Conservation (phyloP, 208 protist genomes). For the Leishmania major region DNA sequence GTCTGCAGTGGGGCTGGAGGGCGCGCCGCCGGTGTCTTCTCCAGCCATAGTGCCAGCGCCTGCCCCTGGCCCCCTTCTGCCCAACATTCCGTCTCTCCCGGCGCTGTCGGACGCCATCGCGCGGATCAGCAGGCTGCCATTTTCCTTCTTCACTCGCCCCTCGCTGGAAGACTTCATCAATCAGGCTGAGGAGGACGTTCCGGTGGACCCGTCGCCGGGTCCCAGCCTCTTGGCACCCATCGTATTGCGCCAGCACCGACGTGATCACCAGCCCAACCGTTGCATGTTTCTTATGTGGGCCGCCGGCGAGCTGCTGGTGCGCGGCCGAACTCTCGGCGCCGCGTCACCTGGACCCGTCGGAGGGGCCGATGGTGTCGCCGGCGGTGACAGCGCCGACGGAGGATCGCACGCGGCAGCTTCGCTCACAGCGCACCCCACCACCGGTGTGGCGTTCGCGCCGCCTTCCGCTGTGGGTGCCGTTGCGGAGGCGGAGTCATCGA, state of each 20-base stretch:
- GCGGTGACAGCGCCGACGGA: neutral
- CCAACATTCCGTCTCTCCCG: slow-evolving; percentile 16
- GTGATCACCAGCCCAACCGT: slow-evolving; percentile 57
- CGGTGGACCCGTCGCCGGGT: slow-evolving; percentile 62
- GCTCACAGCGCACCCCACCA: neutral
- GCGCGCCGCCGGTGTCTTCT: neutral
- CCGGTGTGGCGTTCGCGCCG: neutral
- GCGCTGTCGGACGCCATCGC: slow-evolving; percentile 17
- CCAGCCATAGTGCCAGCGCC: neutral
- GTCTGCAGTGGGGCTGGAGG: neutral
- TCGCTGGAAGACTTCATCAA: slow-evolving; percentile 74
- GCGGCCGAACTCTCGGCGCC: neutral
- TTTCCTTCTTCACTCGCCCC: slow-evolving; percentile 70
- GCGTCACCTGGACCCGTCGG: neutral
- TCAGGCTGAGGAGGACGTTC: slow-evolving; percentile 50
- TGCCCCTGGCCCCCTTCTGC: neutral
- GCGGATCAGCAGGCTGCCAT: slow-evolving; percentile 24
- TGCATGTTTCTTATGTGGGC: slow-evolving; percentile 85
- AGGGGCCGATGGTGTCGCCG: neutral
- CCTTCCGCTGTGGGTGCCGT: neutral
- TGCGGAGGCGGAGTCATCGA: neutral
- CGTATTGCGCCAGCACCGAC: slow-evolving; percentile 66
- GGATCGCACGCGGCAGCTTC: neutral
- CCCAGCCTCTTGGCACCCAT: slow-evolving; percentile 58
- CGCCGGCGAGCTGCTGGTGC: slow-evolving; percentile 31